Evolutionary conservation across 768 basidiomycete species (phyloP).

Genomic region (Boletus insuetus): DNA sequence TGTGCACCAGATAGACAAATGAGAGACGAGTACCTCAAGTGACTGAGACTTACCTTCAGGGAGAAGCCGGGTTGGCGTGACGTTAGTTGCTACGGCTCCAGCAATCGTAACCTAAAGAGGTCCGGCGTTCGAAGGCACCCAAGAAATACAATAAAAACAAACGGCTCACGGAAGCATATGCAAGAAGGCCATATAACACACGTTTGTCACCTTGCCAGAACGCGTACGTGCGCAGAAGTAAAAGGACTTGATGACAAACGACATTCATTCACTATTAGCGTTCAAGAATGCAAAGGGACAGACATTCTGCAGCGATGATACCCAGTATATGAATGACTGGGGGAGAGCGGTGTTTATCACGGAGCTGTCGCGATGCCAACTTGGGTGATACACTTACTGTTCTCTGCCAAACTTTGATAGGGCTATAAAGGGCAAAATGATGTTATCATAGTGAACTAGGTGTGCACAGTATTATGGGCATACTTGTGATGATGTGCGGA

Average conservation of each 20-base stretch:
- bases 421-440: not conserved
- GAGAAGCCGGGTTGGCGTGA: constrained; percentile 4
- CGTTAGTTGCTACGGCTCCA: constrained; percentile 1
- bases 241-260: constrained; percentile 6
- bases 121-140: too few species aligned
- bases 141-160: too few species aligned
- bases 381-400: constrained; percentile 5
- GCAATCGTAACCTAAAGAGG: constrained; percentile 3
- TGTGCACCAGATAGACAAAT: not conserved
- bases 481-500: constrained; percentile 7
- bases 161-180: constrained; percentile 9
- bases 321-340: constrained; percentile 8
- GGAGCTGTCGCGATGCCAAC: not conserved
- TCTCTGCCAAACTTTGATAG: not conserved
- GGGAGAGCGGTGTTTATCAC: not conserved
- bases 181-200: constrained; percentile 10
- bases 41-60: not conserved
- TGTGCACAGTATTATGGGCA: not conserved
- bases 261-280: not conserved
- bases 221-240: constrained; percentile 19
- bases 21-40: not conserved
- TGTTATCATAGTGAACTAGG: too few species aligned
- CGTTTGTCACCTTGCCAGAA: constrained; percentile 16
- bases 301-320: constrained; percentile 13
- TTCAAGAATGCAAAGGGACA: not conserved